Evolutionary conservation across 805 yeast species (phyloP), one percentile per base, ranked within the genome.

Genomic region (Nakazawaea wyomingensis): DNA sequence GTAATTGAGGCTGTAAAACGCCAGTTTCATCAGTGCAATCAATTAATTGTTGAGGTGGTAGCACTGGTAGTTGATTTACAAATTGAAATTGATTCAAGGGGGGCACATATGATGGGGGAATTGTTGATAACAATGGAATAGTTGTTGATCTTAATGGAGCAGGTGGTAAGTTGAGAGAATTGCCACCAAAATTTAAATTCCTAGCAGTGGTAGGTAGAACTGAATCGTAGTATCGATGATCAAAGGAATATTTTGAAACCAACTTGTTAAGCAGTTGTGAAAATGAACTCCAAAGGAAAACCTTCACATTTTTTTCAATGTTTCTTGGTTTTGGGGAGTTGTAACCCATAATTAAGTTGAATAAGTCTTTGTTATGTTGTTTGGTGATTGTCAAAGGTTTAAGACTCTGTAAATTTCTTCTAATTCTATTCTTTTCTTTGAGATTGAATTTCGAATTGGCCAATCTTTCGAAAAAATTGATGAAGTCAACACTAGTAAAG

Each of bases 261-360:
- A 82, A 82, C 53, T 76, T 80, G 20, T 62, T 57, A 39, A 81
- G 53, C 0, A 87, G 87, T 24, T 61, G 66, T 30, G 65, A 71
- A 20, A 82, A 59, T 34, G 69, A 66, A 17, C 56, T 53, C 88
- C 88, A 82, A 20, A 66, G 64, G 52, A 82, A 76, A 4, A 82
- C 85, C 54, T 82, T 82, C 47, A 82, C 72, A 54, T 80, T 85
- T 55, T 82, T 82, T 51, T 79, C 87, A 35, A 82, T 82, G 49
- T 79, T 80, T 33, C 88, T 62, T 4, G 88, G 88, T 49, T 77
- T 67, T 2, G 88, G 88, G 44, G 68, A 68, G 22, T 73, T 74
- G 66, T 74, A 81, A 26, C 68, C 60, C 87, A 82, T 82, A 29
- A 82, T 70, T 39, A 71, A 50, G 54, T 64, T 55, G 54, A 72